These are phyloP conservation scores for Hypoxylon sp. DNA, from an alignment of 2,329 filamentous ascomycete genomes.

Conservation along the genomic window DNA sequence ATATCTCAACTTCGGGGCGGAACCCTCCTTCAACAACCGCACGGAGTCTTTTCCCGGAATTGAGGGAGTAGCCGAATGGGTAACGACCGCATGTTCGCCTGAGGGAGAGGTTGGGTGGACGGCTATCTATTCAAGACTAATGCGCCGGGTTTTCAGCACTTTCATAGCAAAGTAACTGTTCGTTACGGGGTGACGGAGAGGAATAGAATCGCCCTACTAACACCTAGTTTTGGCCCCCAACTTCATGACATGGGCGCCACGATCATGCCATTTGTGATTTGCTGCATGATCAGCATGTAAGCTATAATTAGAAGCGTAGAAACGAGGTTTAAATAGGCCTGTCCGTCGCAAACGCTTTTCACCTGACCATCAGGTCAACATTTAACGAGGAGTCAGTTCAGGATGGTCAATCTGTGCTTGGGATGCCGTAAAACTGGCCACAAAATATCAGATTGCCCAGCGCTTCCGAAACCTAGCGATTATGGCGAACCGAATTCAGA, in stretches of 20 bases:
- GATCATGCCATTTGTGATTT: background rate
- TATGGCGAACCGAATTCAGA: background rate
- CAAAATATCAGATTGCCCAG: background rate
- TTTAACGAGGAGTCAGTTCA: background rate
- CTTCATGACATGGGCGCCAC: background rate
- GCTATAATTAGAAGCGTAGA: constrained; percentile 5
- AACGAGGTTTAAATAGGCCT: background rate
- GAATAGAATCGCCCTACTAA: background rate
- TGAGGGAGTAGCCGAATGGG: background rate
- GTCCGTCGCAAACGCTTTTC: background rate
- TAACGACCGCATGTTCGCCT: background rate
- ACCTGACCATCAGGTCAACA: background rate
- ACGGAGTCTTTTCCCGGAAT: background rate
- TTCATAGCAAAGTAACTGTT: background rate
- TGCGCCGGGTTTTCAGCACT: background rate
- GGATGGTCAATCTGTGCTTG: constrained; percentile 8
- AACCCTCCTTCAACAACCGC: no score
- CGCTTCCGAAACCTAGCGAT: background rate
- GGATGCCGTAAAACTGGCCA: constrained; percentile 9
- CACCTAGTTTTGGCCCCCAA: background rate
- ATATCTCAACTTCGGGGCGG: background rate
- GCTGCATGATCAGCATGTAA: background rate
- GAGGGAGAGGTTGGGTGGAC: background rate
- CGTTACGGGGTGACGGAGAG: background rate
- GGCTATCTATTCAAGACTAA: background rate